phyloP scores from a whole-genome alignment of 2,329 filamentous ascomycete genomes.

The Neonectria coccinea region DNA sequence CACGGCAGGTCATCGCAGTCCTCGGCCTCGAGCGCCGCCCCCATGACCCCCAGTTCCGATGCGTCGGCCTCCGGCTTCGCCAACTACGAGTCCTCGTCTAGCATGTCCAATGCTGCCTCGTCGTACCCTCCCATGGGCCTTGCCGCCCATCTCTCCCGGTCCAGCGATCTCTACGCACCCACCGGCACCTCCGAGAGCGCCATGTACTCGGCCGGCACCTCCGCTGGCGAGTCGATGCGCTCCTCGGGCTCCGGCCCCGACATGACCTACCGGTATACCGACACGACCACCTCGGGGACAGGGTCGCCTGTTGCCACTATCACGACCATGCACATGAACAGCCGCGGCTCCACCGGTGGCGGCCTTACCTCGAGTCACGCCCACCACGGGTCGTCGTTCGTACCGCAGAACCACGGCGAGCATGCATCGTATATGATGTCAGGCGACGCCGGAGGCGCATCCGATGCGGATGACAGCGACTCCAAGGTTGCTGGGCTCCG shows the following conservation, averaged over 20 bases:
- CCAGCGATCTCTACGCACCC: slow-evolving; percentile 38
- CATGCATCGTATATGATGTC: slow-evolving; percentile 38
- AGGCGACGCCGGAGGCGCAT: slow-evolving; percentile 29
- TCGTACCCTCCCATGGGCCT: slow-evolving; percentile 36
- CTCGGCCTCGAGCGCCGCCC: slow-evolving; percentile 37
- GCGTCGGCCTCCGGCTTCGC: slow-evolving; percentile 38
- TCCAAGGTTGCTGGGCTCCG: slow-evolving; percentile 38
- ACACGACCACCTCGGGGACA: slow-evolving; percentile 41
- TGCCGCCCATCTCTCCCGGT: slow-evolving; percentile 32
- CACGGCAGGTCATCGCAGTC: slow-evolving; percentile 38
- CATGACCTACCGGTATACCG: slow-evolving; percentile 49
- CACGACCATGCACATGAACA: not conserved
- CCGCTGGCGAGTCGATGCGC: slow-evolving; percentile 25
- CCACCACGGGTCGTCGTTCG: slow-evolving; percentile 4
- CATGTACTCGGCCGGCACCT: slow-evolving; percentile 18
- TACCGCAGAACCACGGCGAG: slow-evolving; percentile 15
- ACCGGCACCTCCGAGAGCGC: slow-evolving; percentile 32
- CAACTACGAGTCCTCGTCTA: slow-evolving; percentile 40
- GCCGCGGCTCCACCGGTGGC: slow-evolving; percentile 7
- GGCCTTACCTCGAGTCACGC: slow-evolving; percentile 31
- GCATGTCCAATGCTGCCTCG: slow-evolving; percentile 27
- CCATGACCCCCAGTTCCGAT: slow-evolving; percentile 39
- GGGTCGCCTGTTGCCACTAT: slow-evolving; percentile 25
- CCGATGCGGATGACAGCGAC: slow-evolving; percentile 27
- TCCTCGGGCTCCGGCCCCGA: slow-evolving; percentile 27